phyloP scores from a whole-genome alignment of 2,329 filamentous ascomycete species.

The Hansfordia pulvinata region DNA sequence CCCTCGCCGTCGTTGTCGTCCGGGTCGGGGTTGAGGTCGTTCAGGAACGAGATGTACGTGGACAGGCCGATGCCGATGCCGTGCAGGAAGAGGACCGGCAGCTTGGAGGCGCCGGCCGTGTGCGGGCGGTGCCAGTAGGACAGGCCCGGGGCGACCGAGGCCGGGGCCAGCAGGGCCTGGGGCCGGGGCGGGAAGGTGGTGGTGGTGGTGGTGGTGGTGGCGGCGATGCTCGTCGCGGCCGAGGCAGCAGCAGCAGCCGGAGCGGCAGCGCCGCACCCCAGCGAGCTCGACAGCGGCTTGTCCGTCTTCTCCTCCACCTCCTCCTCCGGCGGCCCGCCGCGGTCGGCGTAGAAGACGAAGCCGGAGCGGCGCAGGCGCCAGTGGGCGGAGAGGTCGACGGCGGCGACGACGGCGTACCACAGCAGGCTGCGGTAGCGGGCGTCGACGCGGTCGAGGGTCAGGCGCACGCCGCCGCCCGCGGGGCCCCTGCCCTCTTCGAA shows the following conservation, averaged over 20 bases:
- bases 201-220: too few species aligned
- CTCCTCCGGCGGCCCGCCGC: too few species aligned
- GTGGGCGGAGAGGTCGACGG: constrained; percentile 38
- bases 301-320: too few species aligned
- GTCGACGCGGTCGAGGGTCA: constrained; percentile 51
- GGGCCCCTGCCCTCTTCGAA: constrained; percentile 43
- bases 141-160: constrained; percentile 33
- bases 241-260: too few species aligned
- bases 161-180: constrained; percentile 28
- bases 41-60: constrained; percentile 45
- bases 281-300: constrained; percentile 23
- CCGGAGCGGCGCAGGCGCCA: constrained; percentile 28
- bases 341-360: constrained; percentile 40
- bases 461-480: constrained; percentile 39
- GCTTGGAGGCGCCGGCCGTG: constrained; percentile 33
- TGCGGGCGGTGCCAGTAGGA: constrained; percentile 57
- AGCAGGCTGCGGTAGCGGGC: constrained; percentile 46
- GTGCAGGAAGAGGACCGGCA: constrained; percentile 55
- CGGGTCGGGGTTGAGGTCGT: constrained; percentile 27
- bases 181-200: constrained; percentile 45
- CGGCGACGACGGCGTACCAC: constrained; percentile 48
- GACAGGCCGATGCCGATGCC: constrained; percentile 58
- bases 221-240: too few species aligned
- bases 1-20: constrained; percentile 12
- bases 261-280: too few species aligned